A percentile compares a stretch with the other conserved stretches of the same genome.
Evolutionary conservation across 2,329 filamentous ascomycete species (phyloP).

Genomic region (Podosphaera aphanis): DNA sequence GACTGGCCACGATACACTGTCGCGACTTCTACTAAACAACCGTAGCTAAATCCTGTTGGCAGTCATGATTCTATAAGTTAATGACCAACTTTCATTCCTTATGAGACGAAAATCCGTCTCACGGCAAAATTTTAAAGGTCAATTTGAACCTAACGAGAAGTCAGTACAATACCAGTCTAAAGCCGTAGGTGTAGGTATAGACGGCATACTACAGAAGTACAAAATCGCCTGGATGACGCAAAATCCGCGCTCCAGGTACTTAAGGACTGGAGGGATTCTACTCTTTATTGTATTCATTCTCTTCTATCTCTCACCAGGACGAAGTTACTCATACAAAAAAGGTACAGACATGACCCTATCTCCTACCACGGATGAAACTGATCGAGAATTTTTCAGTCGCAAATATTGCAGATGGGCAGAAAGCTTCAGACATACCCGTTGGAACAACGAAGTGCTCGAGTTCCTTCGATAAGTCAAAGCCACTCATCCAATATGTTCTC

Average conservation of each 20-base stretch:
- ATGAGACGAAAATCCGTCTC: constrained; percentile 46
- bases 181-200: constrained; percentile 19
- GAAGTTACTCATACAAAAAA: constrained; percentile 17
- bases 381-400: constrained; percentile 5
- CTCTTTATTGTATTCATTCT: constrained; percentile 36
- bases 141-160: constrained; percentile 41
- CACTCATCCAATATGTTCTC: constrained; percentile 86
- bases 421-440: constrained; percentile 34
- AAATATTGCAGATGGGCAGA: constrained; percentile 23
- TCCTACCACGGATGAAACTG: background rate
- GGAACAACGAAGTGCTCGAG: constrained; percentile 56
- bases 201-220: constrained; percentile 28
- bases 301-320: constrained; percentile 37
- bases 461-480: constrained; percentile 69
- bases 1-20: no score
- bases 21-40: no score
- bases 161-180: constrained; percentile 31
- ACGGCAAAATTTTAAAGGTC: constrained; percentile 34
- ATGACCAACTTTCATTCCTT: constrained; percentile 10
- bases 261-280: constrained; percentile 40
- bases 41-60: no score
- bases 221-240: constrained; percentile 37
- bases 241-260: constrained; percentile 39
- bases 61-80: background rate
- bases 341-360: constrained; percentile 5